A percentile compares a stretch with the other conserved stretches of the same genome.
Conservation (phyloP, 345 rosid genomes). For the Corymbia maculata region DNA sequence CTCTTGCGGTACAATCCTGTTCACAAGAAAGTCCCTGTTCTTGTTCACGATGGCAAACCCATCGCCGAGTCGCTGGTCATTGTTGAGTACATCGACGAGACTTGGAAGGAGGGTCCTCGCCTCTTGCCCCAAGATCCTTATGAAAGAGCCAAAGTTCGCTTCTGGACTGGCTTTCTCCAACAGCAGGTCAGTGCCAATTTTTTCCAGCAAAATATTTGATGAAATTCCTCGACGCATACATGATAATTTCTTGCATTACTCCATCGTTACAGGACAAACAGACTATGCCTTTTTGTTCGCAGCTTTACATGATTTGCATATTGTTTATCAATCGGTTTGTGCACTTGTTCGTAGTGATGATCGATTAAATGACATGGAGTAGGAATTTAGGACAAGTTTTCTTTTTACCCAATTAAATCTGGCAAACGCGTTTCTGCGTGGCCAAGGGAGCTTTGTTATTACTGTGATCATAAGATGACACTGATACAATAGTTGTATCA, state of each 20-base stretch:
- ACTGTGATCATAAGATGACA: too few species aligned
- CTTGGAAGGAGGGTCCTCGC: constrained; percentile 4
- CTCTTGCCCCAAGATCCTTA: constrained; percentile 33
- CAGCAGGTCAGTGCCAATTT: background rate
- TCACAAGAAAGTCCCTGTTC: constrained; percentile 29
- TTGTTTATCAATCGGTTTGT: background rate
- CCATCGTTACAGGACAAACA: background rate
- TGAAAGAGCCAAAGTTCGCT: constrained; percentile 17
- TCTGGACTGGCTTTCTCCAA: constrained; percentile 25
- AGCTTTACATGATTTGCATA: too few species aligned
- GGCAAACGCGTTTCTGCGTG: too few species aligned
- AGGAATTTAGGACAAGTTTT: too few species aligned
- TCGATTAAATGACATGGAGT: too few species aligned
- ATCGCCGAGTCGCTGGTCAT: constrained; percentile 19
- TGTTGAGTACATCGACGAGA: constrained; percentile 32
- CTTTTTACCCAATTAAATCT: too few species aligned
- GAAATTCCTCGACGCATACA: background rate
- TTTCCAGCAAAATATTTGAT: background rate
- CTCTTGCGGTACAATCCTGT: constrained; percentile 15
- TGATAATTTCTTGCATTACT: background rate
- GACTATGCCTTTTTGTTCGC: background rate
- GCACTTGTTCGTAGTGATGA: too few species aligned
- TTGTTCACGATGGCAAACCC: constrained; percentile 37
- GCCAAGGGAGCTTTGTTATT: too few species aligned
- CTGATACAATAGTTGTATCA: background rate